Base-by-base conservation (phyloP, 768 basidiomycete species). In the Exidia glandulosa region DNA sequence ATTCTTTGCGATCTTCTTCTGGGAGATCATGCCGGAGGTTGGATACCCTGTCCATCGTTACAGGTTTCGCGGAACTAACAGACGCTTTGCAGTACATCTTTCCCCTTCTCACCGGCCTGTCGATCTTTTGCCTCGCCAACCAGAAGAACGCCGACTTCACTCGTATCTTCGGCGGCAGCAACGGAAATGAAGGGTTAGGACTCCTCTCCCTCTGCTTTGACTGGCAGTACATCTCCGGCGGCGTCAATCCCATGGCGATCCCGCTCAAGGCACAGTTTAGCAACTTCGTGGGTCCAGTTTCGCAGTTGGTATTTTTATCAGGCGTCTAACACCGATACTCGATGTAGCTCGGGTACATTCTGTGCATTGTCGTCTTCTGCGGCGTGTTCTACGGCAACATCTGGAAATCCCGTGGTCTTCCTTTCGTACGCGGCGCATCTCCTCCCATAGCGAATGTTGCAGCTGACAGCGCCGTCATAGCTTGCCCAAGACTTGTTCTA, bases 101-200 rank as follows among this genome's bases (percentile, higher is more conserved):
- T 66, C 86, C 85, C 0, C 70, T 86, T 27, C 72, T 85, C 31
- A 84, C 82, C 60, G 83, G 82, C 16, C 63, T 85, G 69, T 83
- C 73, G 64, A 71, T 83, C 47, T 76, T 85, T 67, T 87, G 86
- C 63, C 72, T 87, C 45, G 77, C 84, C 2, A 81, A 78, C 3
- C 81, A 75, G 47, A 73, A 64, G 6, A 74, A 79, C 4, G 71
- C 75, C 31, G 70, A 81, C 61, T 66, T 80, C 16, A 77, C 81
- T 0, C 74, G 78, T 30, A 71, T 84, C 32, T 84, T 85, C 64
- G 84, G 84, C 57, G 84, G 84, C 41, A 81, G 77, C 37, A 78
- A 80, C 32, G 83, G 77, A 59, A 84, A 86, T 59, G 83, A 85
- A 68, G 83, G 84, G 6, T 75, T 85, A 45, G 84, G 83, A 12